Conservation (phyloP, 2,329 filamentous ascomycete genomes). For the Camillea tinctor region DNA sequence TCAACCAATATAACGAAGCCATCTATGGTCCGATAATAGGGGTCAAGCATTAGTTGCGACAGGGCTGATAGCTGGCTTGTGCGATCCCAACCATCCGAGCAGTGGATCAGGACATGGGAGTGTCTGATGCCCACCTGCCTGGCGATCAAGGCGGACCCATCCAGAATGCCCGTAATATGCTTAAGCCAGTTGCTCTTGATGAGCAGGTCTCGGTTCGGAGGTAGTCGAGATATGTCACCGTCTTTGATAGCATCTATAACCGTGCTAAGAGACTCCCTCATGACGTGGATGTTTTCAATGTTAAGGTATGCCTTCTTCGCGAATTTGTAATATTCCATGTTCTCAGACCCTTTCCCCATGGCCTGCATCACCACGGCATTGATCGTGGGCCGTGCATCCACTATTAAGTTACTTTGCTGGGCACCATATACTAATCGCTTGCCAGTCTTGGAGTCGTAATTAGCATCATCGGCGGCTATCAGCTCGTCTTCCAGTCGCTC, state of each 20-base stretch:
- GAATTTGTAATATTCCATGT: conserved; percentile 96
- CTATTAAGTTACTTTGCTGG: conserved; percentile 90
- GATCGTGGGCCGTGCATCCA: conserved; percentile 90
- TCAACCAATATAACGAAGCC: conserved; percentile 94
- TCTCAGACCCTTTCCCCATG: conserved; percentile 89
- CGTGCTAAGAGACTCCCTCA: conserved; percentile 85
- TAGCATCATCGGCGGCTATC: conserved; percentile 49
- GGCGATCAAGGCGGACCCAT: conserved; percentile 81
- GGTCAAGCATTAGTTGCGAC: conserved; percentile 90
- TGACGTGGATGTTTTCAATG: conserved; percentile 98
- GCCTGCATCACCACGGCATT: conserved; percentile 96
- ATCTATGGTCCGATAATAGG: conserved; percentile 90
- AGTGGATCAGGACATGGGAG: conserved; percentile 94
- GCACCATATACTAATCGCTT: conserved; percentile 79
- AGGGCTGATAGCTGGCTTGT: conserved; percentile 92
- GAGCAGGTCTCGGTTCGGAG: conserved; percentile 78
- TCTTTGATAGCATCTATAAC: conserved; percentile 91
- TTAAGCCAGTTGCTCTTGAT: conserved; percentile 87
- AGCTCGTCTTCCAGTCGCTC: conserved; percentile 70
- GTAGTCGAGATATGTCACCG: conserved; percentile 79
- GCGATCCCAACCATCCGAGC: conserved; percentile 97
- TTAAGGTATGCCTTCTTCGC: conserved; percentile 89
- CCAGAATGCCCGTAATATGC: conserved; percentile 80
- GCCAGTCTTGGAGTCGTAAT: conserved; percentile 58
- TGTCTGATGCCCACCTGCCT: conserved; percentile 87